A percentile compares a stretch with the other conserved stretches of the same genome.
These are phyloP conservation scores for Solanum stenotomum DNA, from an alignment of 257 asterid genomes.

Conservation along the genomic window DNA sequence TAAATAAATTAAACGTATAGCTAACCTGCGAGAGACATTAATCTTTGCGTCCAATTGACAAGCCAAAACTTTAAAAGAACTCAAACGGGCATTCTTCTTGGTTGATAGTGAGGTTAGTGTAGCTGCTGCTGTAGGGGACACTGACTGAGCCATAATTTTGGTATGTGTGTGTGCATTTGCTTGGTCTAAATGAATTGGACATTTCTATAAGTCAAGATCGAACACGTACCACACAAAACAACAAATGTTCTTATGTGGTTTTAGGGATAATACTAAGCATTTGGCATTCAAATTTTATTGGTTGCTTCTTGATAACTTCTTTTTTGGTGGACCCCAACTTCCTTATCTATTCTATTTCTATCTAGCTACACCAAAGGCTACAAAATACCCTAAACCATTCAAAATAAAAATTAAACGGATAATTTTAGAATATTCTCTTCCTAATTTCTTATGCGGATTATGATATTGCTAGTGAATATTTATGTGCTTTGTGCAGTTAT, in stretches of 20 bases:
- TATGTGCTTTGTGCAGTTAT: too few relatives aligned
- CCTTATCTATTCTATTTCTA: background rate
- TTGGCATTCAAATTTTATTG: slow-evolving; percentile 31
- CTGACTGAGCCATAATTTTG: slow-evolving; percentile 35
- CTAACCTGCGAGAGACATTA: slow-evolving; percentile 44
- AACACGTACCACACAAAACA: background rate
- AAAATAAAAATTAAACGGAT: background rate
- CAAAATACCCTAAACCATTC: background rate
- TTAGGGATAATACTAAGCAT: background rate
- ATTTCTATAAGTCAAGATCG: slow-evolving; percentile 8
- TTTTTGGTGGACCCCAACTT: slow-evolving; percentile 26
- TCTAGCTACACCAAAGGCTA: background rate
- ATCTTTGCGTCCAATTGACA: slow-evolving; percentile 4
- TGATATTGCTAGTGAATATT: too few relatives aligned
- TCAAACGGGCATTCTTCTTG: slow-evolving; percentile 15
- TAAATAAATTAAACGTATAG: too few relatives aligned
- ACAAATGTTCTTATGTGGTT: background rate
- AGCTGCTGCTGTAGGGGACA: slow-evolving; percentile 26
- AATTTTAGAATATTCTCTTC: background rate
- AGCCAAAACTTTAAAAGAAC: slow-evolving; percentile 10
- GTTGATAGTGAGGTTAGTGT: slow-evolving; percentile 23
- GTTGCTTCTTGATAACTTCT: slow-evolving; percentile 54
- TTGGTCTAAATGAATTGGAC: slow-evolving; percentile 16
- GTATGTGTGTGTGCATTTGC: background rate
- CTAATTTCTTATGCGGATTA: too few relatives aligned